A percentile compares a stretch with the other conserved stretches of the same genome.
phyloP scores from a whole-genome alignment of 2,329 filamentous ascomycete species.

The Beauveria australis region DNA sequence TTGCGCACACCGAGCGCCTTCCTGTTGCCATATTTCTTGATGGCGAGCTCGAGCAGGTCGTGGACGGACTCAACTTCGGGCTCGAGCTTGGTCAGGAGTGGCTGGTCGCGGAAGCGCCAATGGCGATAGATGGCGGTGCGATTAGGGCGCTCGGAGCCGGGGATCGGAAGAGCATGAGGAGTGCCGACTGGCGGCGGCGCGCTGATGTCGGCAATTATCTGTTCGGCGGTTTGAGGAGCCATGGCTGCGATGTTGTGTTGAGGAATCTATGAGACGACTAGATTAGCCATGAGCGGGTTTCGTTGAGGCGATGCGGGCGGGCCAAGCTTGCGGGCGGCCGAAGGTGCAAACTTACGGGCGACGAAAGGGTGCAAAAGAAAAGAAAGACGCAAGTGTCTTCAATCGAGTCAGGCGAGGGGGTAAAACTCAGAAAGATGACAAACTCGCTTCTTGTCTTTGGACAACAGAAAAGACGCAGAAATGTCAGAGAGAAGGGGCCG shows the following conservation, averaged over 20 bases:
- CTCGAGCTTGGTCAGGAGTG: slow-evolving; percentile 63
- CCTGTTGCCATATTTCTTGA: slow-evolving; percentile 53
- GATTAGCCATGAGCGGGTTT: neutral
- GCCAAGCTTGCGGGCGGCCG: neutral
- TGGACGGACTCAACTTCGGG: slow-evolving; percentile 64
- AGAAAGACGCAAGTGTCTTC: neutral
- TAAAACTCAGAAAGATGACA: neutral
- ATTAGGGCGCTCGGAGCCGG: slow-evolving; percentile 64
- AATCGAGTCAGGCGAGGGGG: neutral
- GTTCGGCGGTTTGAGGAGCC: slow-evolving; percentile 3
- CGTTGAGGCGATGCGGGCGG: neutral
- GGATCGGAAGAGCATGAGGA: slow-evolving; percentile 71
- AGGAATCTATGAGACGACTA: neutral
- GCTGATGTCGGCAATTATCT: slow-evolving; percentile 36
- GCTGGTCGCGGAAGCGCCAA: slow-evolving; percentile 65
- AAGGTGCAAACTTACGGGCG: neutral
- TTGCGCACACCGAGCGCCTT: slow-evolving; percentile 73
- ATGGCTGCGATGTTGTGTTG: slow-evolving; percentile 22
- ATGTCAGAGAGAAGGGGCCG: neutral
- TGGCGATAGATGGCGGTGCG: slow-evolving; percentile 75
- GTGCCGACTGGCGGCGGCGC: slow-evolving; percentile 61
- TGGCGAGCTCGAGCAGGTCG: slow-evolving; percentile 69
- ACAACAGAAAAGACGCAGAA: neutral
- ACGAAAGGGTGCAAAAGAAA: neutral
- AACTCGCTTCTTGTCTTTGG: slow-evolving; percentile 5